These are phyloP conservation scores for Macadamia integrifolia DNA, from an alignment of 164 flowering plant genomes.

Conservation along the genomic window DNA sequence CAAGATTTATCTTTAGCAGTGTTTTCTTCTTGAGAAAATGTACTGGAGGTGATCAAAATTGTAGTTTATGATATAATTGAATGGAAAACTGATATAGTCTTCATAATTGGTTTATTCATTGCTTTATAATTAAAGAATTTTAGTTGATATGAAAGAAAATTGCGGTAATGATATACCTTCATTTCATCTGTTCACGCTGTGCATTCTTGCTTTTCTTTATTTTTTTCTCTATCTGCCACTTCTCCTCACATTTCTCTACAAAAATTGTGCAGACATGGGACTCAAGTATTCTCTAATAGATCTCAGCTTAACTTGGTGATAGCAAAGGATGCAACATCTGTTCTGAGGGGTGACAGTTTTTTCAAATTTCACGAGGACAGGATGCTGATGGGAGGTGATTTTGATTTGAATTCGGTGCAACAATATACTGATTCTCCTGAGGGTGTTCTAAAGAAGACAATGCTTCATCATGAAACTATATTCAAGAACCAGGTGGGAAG, in stretches of 20 bases:
- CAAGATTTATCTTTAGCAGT: neutral
- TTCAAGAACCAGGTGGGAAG: constrained; percentile 44
- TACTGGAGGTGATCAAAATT: too few species aligned
- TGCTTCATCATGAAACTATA: constrained; percentile 39
- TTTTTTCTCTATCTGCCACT: too few species aligned
- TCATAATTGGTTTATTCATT: neutral
- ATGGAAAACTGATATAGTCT: neutral
- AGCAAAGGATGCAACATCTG: constrained; percentile 2
- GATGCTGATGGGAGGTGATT: constrained; percentile 30
- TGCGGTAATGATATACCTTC: too few species aligned
- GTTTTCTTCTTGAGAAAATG: too few species aligned
- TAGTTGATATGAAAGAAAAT: too few species aligned
- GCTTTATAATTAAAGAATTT: too few species aligned
- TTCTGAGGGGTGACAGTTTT: constrained; percentile 8
- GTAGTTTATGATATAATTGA: neutral
- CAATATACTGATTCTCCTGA: constrained; percentile 20
- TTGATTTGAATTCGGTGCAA: constrained; percentile 23
- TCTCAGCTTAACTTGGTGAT: neutral
- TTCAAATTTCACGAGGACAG: constrained; percentile 8
- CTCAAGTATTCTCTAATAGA: constrained; percentile 5
- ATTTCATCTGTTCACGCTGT: too few species aligned
- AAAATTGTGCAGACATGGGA: constrained; percentile 7
- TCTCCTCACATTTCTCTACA: neutral
- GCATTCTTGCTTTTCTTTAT: too few species aligned
- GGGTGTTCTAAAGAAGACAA: constrained; percentile 32